Conservation (phyloP, 2,329 filamentous ascomycete species). For the Colletotrichum tofieldiae region DNA sequence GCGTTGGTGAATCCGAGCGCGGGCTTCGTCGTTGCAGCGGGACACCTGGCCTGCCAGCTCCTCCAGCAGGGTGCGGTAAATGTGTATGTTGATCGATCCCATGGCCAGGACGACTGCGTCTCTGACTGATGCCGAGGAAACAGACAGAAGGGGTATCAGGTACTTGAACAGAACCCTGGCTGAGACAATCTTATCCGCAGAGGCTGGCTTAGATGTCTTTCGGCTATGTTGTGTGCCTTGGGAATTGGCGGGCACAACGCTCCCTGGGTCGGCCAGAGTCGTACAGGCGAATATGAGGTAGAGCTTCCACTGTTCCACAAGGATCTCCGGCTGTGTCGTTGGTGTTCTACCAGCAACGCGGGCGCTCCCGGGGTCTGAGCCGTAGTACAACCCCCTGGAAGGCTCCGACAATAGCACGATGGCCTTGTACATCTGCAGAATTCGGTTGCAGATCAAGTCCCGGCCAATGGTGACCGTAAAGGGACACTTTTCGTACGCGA, state of each 20-base stretch:
- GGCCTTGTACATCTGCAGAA: constrained; percentile 92
- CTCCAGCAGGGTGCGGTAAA: constrained; percentile 92
- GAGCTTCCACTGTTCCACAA: constrained; percentile 98
- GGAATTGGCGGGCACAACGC: constrained; percentile 69
- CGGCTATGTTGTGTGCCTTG: constrained; percentile 81
- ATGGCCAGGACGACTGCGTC: constrained; percentile 93
- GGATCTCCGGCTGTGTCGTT: constrained; percentile 84
- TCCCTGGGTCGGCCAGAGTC: constrained; percentile 88
- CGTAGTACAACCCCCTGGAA: constrained; percentile 75
- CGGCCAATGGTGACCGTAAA: constrained; percentile 92
- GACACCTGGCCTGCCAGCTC: constrained; percentile 90
- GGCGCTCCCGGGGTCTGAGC: constrained; percentile 71
- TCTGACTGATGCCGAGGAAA: constrained; percentile 84
- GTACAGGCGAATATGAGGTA: constrained; percentile 98
- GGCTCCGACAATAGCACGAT: constrained; percentile 86
- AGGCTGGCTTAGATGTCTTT: constrained; percentile 82
- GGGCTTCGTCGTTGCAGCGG: constrained; percentile 90
- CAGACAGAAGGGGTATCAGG: constrained; percentile 88
- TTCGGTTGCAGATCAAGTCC: constrained; percentile 92
- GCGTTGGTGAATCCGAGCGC: constrained; percentile 87
- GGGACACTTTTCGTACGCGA: constrained; percentile 91
- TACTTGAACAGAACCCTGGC: constrained; percentile 92
- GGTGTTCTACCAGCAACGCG: constrained; percentile 69
- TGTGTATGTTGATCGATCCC: constrained; percentile 94
- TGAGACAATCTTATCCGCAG: constrained; percentile 85